phyloP scores from a whole-genome alignment of 345 rosid species.

The Turnera subulata region DNA sequence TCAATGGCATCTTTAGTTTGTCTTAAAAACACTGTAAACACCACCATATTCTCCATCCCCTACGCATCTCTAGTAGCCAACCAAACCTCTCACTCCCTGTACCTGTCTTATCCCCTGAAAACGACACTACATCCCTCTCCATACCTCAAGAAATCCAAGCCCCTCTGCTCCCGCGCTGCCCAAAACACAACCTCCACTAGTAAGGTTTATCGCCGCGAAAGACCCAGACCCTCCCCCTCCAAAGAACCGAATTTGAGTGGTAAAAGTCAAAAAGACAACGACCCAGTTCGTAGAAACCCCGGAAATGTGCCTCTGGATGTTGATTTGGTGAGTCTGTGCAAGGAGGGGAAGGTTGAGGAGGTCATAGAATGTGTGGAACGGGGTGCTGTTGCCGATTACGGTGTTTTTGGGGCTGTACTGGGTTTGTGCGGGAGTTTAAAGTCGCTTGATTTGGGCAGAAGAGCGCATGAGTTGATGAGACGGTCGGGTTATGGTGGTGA shows the following conservation, averaged over 20 bases:
- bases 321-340: constrained; percentile 39
- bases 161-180: constrained; percentile 24
- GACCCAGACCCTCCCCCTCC: constrained; percentile 1
- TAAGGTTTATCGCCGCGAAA: constrained; percentile 34
- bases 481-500: constrained; percentile 28
- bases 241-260: constrained; percentile 5
- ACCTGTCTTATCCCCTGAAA: constrained; percentile 7
- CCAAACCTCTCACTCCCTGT: neutral
- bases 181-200: constrained; percentile 14
- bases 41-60: constrained; percentile 7
- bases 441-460: constrained; percentile 36
- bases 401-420: constrained; percentile 32
- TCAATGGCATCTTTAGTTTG: constrained; percentile 31
- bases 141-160: constrained; percentile 10
- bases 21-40: constrained; percentile 19
- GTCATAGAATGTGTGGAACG: constrained; percentile 29
- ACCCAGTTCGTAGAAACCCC: constrained; percentile 16
- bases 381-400: constrained; percentile 32
- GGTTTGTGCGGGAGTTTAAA: constrained; percentile 29
- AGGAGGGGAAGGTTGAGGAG: constrained; percentile 45
- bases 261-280: constrained; percentile 10
- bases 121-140: constrained; percentile 2
- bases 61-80: constrained; percentile 1
- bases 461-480: constrained; percentile 34
- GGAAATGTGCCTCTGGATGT: constrained; percentile 5